Evolutionary conservation across 2,329 filamentous ascomycete species (phyloP).

Genomic region (Aspergillus udagawae): DNA sequence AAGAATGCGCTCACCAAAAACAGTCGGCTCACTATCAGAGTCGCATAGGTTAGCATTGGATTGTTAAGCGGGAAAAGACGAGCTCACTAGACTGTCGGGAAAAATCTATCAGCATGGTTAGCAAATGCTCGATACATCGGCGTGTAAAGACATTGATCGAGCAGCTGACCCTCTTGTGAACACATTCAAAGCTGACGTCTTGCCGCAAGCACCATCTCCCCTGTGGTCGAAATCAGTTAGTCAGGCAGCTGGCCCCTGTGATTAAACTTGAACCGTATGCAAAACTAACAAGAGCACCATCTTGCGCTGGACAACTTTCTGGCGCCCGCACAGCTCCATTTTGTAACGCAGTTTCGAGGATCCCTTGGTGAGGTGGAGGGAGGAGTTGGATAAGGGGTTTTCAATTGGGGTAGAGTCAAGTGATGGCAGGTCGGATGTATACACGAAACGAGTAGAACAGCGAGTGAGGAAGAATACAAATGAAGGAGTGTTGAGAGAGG

Average conservation of each 20-base stretch:
- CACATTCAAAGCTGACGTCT: conserved; percentile 95
- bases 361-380: conserved; percentile 6
- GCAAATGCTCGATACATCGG: conserved; percentile 4
- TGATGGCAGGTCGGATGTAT: background rate
- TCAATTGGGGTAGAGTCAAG: conserved; percentile 30
- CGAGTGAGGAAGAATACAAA: background rate
- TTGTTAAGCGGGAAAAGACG: background rate
- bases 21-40: conserved; percentile 71
- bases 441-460: background rate
- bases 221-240: conserved; percentile 43
- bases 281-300: conserved; percentile 74
- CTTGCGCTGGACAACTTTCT: conserved; percentile 90
- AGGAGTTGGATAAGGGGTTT: conserved; percentile 26
- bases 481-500: background rate
- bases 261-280: background rate
- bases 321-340: conserved; percentile 63
- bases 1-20: conserved; percentile 59
- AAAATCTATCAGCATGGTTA: conserved; percentile 61
- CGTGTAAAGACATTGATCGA: conserved; percentile 7
- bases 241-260: conserved; percentile 15
- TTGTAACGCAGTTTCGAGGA: conserved; percentile 13
- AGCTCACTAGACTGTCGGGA: conserved; percentile 86
- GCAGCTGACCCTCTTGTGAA: conserved; percentile 84
- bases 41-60: conserved; percentile 19
- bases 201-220: conserved; percentile 93